Conservation (phyloP, 495 filamentous ascomycete genomes). For the Penicillium salamii region DNA sequence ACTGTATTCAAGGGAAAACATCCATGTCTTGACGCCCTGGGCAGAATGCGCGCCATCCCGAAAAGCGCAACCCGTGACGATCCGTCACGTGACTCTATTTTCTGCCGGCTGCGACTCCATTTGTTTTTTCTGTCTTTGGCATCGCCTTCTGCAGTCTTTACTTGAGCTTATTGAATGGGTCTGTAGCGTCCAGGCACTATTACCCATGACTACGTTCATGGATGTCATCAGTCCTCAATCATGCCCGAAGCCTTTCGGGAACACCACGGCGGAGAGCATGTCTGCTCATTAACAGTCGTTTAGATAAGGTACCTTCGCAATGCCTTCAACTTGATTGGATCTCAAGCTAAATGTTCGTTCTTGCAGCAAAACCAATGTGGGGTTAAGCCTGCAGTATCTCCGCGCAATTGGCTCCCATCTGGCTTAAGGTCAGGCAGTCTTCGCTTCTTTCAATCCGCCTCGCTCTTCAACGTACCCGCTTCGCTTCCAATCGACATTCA, state of each 20-base stretch:
- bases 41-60: conserved; percentile 34
- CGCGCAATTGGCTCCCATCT: background rate
- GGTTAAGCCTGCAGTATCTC: background rate
- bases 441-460: background rate
- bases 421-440: background rate
- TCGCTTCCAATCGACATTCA: background rate
- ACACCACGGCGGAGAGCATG: conserved; percentile 35
- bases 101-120: conserved; percentile 21
- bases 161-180: conserved; percentile 9
- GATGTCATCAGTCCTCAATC: conserved; percentile 49
- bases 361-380: background rate
- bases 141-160: background rate
- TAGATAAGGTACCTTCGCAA: background rate
- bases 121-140: conserved; percentile 3
- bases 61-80: conserved; percentile 41
- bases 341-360: background rate
- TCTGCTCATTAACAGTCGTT: background rate
- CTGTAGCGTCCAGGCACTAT: conserved; percentile 8
- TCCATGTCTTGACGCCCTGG: conserved; percentile 16
- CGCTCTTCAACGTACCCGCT: background rate
- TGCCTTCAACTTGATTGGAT: background rate
- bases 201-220: conserved; percentile 41
- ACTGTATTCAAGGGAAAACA: conserved; percentile 6
- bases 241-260: conserved; percentile 42
- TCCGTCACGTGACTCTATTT: conserved; percentile 36